phyloP scores from a whole-genome alignment of 2,329 filamentous ascomycete species.

The Byssochlamys sp. region DNA sequence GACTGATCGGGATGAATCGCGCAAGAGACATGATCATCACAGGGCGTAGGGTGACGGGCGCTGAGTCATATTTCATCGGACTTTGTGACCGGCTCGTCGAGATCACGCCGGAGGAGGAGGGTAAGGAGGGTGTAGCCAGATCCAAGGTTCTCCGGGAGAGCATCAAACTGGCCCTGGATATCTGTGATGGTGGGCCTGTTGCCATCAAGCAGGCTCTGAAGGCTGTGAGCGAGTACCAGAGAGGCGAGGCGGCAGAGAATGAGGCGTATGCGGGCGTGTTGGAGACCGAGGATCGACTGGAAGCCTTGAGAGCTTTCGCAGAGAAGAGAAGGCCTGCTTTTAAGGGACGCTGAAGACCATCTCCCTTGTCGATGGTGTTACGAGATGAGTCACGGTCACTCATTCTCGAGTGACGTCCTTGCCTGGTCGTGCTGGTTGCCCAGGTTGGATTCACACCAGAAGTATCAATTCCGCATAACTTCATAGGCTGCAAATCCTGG shows the following conservation, averaged over 20 bases:
- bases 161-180: conserved; percentile 68
- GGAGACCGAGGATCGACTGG: conserved; percentile 72
- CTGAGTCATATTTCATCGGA: conserved; percentile 85
- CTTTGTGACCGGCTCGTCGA: conserved; percentile 85
- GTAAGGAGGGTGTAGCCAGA: conserved; percentile 50
- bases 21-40: conserved; percentile 88
- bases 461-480: background rate
- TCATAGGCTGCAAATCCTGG: background rate
- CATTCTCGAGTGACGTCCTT: background rate
- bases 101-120: conserved; percentile 48
- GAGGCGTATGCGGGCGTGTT: conserved; percentile 76
- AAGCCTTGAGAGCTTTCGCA: conserved; percentile 76
- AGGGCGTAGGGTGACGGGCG: conserved; percentile 68
- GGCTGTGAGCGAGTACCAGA: conserved; percentile 60
- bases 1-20: conserved; percentile 65
- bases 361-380: background rate
- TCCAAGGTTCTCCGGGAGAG: conserved; percentile 64
- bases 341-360: conserved; percentile 42
- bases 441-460: background rate
- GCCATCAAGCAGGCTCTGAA: conserved; percentile 69
- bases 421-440: background rate
- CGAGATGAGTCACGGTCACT: background rate
- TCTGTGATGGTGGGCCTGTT: conserved; percentile 81
- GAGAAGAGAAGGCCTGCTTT: conserved; percentile 66
- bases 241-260: conserved; percentile 69